Base-by-base conservation (phyloP, 306 rosid species). In the Inga leiocalycina region DNA sequence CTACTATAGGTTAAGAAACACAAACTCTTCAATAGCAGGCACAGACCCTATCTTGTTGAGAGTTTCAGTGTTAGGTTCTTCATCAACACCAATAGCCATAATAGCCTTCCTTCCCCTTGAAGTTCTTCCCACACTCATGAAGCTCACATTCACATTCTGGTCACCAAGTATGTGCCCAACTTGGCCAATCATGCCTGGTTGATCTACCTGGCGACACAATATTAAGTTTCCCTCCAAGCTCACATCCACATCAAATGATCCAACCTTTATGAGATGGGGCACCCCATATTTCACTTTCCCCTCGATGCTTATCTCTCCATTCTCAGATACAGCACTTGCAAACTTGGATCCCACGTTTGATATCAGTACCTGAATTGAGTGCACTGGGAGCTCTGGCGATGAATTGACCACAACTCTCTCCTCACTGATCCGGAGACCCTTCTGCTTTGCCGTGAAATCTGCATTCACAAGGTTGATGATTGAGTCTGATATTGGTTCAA, bases 61-160 rank as follows among this genome's bases (percentile, higher is more conserved):
- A 43, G 89, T 81, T 7, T 73, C 91, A n/a, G 79, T 76, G 3
- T 44, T 67, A 16, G 97, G 97, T 62, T 88, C 90, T 81, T 93
- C 95, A 82, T 93, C 97, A 19, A 91, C 91, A 20, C 97, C 95
- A 80, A 93, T 93, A 0, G 97, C 97, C 94, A 93, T 91, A 19
- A 93, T 85, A 1, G 95, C 97, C 86, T 76, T 87, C 72, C 67
- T 89, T 68, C 89, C 85, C 75, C 64, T 81, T 15, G 56, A 74
- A 6, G 91, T 93, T 80, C 97, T 88, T 62, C 93, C 97, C 57
- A 93, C 92, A 17, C 97, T 93, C 95, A 93, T 93, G 54, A 93
- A 93, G 83, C 85, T 91, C 51, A 93, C 95, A 73, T 93, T 93
- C 81, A 93, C 92, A 39, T 93, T 93, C 4, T 83, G 87, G 11